phyloP scores from a whole-genome alignment of 495 filamentous ascomycete species.

The Hypoxylon lienhwacheense region DNA sequence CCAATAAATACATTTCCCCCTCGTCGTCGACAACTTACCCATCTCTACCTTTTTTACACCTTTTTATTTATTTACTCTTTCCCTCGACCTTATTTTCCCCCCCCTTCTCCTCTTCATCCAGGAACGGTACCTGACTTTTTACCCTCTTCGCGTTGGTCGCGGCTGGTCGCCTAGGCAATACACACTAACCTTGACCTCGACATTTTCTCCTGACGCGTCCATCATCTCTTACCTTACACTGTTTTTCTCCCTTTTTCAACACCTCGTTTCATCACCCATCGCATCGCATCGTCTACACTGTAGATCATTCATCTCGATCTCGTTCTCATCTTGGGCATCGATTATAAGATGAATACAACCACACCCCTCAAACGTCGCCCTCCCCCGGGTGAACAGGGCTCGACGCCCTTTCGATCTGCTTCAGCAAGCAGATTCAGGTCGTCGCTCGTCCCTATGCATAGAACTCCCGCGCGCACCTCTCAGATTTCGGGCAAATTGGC shows the following conservation, averaged over 20 bases:
- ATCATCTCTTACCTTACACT: conserved; percentile 14
- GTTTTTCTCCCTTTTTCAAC: conserved; percentile 1
- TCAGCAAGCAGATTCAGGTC: conserved; percentile 36
- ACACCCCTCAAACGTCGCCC: conserved; percentile 39
- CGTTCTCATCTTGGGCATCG: not conserved
- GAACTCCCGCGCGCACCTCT: conserved; percentile 19
- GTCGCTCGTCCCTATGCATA: conserved; percentile 35
- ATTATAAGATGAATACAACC: conserved; percentile 29
- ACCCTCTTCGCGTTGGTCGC: conserved; percentile 12
- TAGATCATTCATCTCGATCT: no score
- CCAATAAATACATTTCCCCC: conserved; percentile 14
- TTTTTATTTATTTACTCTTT: conserved; percentile 18
- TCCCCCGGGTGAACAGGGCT: conserved; percentile 36
- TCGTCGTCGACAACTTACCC: conserved; percentile 7
- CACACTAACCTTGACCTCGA: conserved; percentile 11
- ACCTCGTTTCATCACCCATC: conserved; percentile 7
- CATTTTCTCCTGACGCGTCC: conserved; percentile 26
- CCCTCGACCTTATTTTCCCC: conserved; percentile 7
- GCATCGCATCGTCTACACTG: no score
- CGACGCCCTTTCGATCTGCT: conserved; percentile 39
- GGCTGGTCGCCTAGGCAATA: conserved; percentile 14
- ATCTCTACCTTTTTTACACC: conserved; percentile 2
- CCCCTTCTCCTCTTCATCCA: conserved; percentile 2
- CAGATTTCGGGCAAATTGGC: conserved; percentile 19
- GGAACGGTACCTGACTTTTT: not conserved